These are phyloP conservation scores for Pythium dissimile DNA, from an alignment of 352 stramenopile species.

Conservation along the genomic window DNA sequence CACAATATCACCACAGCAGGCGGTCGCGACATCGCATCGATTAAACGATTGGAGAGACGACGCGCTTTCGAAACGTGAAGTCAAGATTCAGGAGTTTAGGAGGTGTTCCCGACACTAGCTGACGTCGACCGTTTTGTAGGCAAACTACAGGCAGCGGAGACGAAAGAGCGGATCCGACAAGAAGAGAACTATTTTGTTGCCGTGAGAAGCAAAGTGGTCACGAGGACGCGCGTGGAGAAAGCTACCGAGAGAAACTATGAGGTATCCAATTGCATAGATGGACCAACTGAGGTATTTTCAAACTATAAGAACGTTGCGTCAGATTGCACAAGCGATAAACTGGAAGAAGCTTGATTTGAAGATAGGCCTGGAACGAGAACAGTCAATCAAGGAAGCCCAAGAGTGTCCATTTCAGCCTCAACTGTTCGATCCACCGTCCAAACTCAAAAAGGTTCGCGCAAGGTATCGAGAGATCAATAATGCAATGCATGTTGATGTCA, in stretches of 20 bases:
- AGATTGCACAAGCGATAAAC: slow-evolving; percentile 16
- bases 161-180: slow-evolving; percentile 11
- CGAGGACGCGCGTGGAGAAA: slow-evolving; percentile 15
- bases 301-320: background rate
- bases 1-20: background rate
- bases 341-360: slow-evolving; percentile 35
- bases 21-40: background rate
- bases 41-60: slow-evolving; percentile 10
- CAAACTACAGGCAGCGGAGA: background rate
- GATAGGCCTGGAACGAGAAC: slow-evolving; percentile 24
- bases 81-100: background rate
- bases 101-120: background rate
- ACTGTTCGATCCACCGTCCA: slow-evolving; percentile 13
- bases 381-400: slow-evolving; percentile 14
- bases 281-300: background rate
- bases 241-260: slow-evolving; percentile 39
- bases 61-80: slow-evolving; percentile 4
- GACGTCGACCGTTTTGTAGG: background rate
- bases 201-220: slow-evolving; percentile 16
- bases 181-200: slow-evolving; percentile 27
- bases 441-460: background rate
- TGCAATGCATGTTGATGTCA: background rate
- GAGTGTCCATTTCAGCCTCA: slow-evolving; percentile 39
- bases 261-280: background rate
- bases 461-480: slow-evolving; percentile 1